Base-by-base conservation (phyloP, 2,329 filamentous ascomycete species). In the Sporothrix phasma region DNA sequence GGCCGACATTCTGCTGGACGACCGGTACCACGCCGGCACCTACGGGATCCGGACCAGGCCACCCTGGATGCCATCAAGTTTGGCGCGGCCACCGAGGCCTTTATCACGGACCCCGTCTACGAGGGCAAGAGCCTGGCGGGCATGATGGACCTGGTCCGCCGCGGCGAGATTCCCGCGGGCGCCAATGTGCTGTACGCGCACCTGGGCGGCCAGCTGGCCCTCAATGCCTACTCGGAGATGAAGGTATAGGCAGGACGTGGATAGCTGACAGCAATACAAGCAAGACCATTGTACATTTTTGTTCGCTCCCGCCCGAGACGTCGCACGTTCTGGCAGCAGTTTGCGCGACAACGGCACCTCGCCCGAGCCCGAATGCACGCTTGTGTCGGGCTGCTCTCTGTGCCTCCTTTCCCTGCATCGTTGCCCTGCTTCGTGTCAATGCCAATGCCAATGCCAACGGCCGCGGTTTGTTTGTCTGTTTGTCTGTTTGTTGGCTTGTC, bases 21-120 rank as follows among this genome's bases (percentile, higher is more conserved):
- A 76, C 66, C 68, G 84, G 66, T 90, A 88, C 71, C 86, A 89
- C 72, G 88, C 81, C 19, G 85, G 85, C 7, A 75, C 80, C 6
- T 90, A 90, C 72, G 88, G 88, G 1, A 79, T 89, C 64, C 87
- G 0, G 85, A 88, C 68, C 75, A 83, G 72, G 76, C 77, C 69
- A 90, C 88, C 1, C 79, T 87, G 59, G 84, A 84, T 37, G 87
- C 87, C 0, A 90, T 90, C 71, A 81, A 81, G 72, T 85, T 88
- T 70, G 85, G 84, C 5, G 88, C 88, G 0, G 73, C 77, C 65
- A 88, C 84, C 1, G 88, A 90, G 76, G 88, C 82, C 0, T 86
- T 90, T 69, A 88, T 90, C 67, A 90, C 87, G 0, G 88, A 90
- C 71, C 88, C 87, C 0, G 88, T 90, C 1, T 90, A 90, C 70